Base-by-base conservation (phyloP, 306 rosid species). In the Medicago truncatula region DNA sequence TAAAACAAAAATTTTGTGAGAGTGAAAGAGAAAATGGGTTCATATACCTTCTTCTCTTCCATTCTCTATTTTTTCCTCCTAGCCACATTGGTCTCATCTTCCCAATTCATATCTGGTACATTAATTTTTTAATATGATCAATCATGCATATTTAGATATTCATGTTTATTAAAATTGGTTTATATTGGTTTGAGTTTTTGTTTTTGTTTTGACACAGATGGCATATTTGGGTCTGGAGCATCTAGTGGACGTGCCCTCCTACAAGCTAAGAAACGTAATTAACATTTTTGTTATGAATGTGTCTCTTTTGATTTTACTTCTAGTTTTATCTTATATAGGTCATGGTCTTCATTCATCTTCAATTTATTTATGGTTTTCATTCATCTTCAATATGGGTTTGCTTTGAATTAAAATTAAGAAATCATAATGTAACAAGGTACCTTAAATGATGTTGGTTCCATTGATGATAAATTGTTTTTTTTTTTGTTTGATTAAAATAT, bases 171-270 rank as follows among this genome's bases (percentile, higher is more conserved):
- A 34, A 21, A 6, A 12, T 50, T 41, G n/a, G 16, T 41, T 9
- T 76, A 23, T 77, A 82, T 34, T 23, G 17, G 59, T 3, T 53
- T 53, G 6, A 10, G 23, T 9, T 57, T 10, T 8, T 64, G 7
- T 78, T 78, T 53, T 18, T 8, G 25, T 65, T 7, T 78, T 76
- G 53, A 10, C 83, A 17, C 84, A 92, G 98, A 90, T 81, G 76
- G 65, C 10, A 63, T 85, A 41, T 88, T 90, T 67, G 80, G 62
- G 1, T 52, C 86, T 10, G 85, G 60, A 60, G 67, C 18, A 77
- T 69, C 82, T 36, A 67, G 66, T 1, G 83, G 88, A 6, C 97
- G 97, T 68, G 80, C 91, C 77, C 99, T 95, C 68, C 93, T 95
- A 50, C 97, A 95, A 77, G 81, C 87, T 71, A 79, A 73, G 84